Base-by-base conservation (phyloP, 192 early-diverging fungal genomes). In the Backusella westeae region DNA sequence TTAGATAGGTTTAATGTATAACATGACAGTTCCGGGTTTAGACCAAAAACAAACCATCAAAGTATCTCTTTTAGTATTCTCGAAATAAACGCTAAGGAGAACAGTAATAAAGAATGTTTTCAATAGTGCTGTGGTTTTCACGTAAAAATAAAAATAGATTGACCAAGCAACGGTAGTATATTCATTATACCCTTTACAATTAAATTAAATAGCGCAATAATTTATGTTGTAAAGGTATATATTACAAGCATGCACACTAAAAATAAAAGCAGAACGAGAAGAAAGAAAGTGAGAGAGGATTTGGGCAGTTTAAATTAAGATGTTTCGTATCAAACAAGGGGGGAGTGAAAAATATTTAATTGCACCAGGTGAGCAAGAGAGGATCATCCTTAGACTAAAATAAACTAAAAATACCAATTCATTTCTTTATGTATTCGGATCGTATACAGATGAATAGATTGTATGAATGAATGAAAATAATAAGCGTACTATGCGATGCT, bases 261-360 rank as follows among this genome's bases (percentile, higher is more conserved):
- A 63, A 63, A 26, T 26, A 63, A 4, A 63, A 63, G 49, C 9
- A 12, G 10, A 44, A 14, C 12, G 15, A 44, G 19, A 49, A 49
- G 17, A n/a, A 19, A 49, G 15, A 49, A 49, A 49, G 6, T 19
- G 17, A 49, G 46, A 49, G n/a, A 49, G 6, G 23, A 63, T 29
- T 29, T 63, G 56, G 56, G 56, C 56, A 63, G 56, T 63, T 63
- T 63, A 63, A 63, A 63, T 29, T 63, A 29, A 29, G 56, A 63
- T 63, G 56, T 63, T 63, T 63, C 56, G 56, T 63, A 63, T 63
- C 56, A 63, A 63, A 23, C 12, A 63, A 59, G 56, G 56, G 53
- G 56, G 10, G 8, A 8, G 38, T 63, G 56, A 29, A 63, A 8
- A 63, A 29, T 63, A 63, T 63, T 29, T 63, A 63, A 63, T 63